Evolutionary conservation across 805 yeast genomes (phyloP).

Genomic region (Cyberlindnera suaveolens): DNA sequence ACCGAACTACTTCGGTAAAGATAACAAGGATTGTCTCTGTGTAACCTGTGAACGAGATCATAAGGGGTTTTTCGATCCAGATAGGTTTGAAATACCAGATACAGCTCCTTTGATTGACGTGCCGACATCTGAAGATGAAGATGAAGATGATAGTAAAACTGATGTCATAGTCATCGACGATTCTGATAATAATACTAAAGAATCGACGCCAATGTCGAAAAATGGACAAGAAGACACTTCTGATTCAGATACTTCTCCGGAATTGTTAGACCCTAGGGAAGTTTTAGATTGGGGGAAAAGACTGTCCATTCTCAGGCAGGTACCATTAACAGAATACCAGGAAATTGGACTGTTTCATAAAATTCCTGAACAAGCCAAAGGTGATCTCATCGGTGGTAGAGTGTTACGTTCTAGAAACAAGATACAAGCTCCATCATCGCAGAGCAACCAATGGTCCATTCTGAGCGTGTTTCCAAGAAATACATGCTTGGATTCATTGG

Average conservation of each 20-base stretch:
- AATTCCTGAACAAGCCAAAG: slow-evolving; percentile 2
- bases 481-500: slow-evolving; percentile 11
- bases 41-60: slow-evolving; percentile 32
- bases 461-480: slow-evolving; percentile 7
- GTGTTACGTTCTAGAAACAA: slow-evolving; percentile 8
- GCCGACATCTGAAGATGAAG: slow-evolving; percentile 6
- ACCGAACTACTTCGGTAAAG: slow-evolving; percentile 35
- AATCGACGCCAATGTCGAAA: not conserved
- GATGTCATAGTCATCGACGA: not conserved
- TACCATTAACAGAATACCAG: not conserved
- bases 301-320: too few relatives aligned
- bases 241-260: too few relatives aligned
- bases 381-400: slow-evolving; percentile 12
- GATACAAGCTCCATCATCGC: not conserved
- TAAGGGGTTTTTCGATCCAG: slow-evolving; percentile 26
- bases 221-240: too few relatives aligned
- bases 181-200: not conserved
- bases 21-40: slow-evolving; percentile 39
- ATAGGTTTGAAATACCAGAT: slow-evolving; percentile 7
- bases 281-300: too few relatives aligned
- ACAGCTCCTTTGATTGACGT: not conserved
- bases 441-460: not conserved
- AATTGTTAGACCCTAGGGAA: not conserved
- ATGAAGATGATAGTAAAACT: slow-evolving; percentile 2
- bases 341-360: not conserved